These are phyloP conservation scores for Coix lacrymajobi DNA, from an alignment of 176 grass and related monocot species.

Conservation along the genomic window DNA sequence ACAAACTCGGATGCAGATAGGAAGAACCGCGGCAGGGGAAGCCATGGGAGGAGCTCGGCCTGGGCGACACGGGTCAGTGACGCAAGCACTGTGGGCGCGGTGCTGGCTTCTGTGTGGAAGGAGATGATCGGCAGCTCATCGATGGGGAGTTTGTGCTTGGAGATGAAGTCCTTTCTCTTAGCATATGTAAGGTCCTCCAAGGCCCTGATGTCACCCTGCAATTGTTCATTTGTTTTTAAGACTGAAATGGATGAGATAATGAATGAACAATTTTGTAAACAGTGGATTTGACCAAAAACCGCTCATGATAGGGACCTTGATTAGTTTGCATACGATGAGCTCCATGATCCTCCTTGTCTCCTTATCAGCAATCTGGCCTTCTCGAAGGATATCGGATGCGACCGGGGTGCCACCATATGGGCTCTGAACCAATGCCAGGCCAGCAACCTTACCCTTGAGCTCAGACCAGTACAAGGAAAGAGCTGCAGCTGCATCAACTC, in stretches of 20 bases:
- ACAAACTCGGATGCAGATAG: slow-evolving; percentile 23
- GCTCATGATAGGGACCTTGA: slow-evolving; percentile 52
- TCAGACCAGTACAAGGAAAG: slow-evolving; percentile 81
- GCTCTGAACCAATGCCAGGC: slow-evolving; percentile 81
- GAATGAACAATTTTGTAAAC: not conserved
- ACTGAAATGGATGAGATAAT: not conserved
- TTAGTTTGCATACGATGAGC: slow-evolving; percentile 75
- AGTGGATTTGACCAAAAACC: not conserved
- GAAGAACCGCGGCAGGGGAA: slow-evolving; percentile 55
- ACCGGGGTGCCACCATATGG: slow-evolving; percentile 77
- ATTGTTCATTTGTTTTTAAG: not conserved
- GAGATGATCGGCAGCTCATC: slow-evolving; percentile 70
- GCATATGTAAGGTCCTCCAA: slow-evolving; percentile 89
- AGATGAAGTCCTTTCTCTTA: slow-evolving; percentile 80
- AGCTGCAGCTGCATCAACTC: slow-evolving; percentile 77
- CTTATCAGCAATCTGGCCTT: slow-evolving; percentile 81
- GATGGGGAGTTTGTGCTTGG: slow-evolving; percentile 58
- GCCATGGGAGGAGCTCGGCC: slow-evolving; percentile 68
- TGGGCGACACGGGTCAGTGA: slow-evolving; percentile 66
- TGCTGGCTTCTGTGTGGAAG: slow-evolving; percentile 87
- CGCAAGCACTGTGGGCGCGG: slow-evolving; percentile 49
- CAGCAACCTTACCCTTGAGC: slow-evolving; percentile 75
- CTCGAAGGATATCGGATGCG: slow-evolving; percentile 76
- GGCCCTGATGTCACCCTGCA: slow-evolving; percentile 88
- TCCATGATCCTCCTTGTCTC: slow-evolving; percentile 75